Base-by-base conservation (phyloP, 169 alveolate species). In the Eimeria sp. region DNA sequence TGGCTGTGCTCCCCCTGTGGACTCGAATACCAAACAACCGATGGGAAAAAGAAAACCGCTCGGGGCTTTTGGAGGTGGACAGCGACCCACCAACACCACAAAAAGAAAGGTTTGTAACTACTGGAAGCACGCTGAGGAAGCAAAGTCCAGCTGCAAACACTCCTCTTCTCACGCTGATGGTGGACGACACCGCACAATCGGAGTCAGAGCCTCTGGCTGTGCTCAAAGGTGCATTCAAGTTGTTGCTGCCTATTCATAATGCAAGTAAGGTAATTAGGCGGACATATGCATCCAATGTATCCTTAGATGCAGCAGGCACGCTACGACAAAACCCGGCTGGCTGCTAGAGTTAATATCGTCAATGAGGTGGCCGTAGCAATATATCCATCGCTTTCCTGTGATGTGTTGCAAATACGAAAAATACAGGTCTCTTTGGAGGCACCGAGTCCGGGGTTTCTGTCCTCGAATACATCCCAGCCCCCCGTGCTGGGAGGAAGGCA, bases 391-490 rank as follows among this genome's bases (percentile, higher is more conserved):
- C 76, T 65, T 13, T 30, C 45, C 9, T 11, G 7, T 73, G 54
- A n/a, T 76, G 87, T 25, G 63, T 4, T 76, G 87, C 63, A 27
- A 76, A 76, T 43, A 49, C 47, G 80, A n/a, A n/a, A n/a, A 27
- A 70, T 25, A 49, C 75, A 82, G 90, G 90, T n/a, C 25, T 54
- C 51, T 82, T 82, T n/a, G 90, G 90, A 5, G 90, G 90, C 73
- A 82, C 90, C 25, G 90, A 82, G 75, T 82, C 90, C 18, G 90
- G 90, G 45, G 67, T 82, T 9, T 51, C 73, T 30, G 30, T 82
- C 11, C 47, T 82, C 73, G 90, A 82, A 49, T 82, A 82, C 49
- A 82, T 82, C n/a, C 90, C 90, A 9, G 90, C 90, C 51, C 90
- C 90, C 25, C 90, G 14, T 11, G 90, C 49, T 25, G 90, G 90